phyloP scores from a whole-genome alignment of 805 yeast species.

The Starmera quercuum region DNA sequence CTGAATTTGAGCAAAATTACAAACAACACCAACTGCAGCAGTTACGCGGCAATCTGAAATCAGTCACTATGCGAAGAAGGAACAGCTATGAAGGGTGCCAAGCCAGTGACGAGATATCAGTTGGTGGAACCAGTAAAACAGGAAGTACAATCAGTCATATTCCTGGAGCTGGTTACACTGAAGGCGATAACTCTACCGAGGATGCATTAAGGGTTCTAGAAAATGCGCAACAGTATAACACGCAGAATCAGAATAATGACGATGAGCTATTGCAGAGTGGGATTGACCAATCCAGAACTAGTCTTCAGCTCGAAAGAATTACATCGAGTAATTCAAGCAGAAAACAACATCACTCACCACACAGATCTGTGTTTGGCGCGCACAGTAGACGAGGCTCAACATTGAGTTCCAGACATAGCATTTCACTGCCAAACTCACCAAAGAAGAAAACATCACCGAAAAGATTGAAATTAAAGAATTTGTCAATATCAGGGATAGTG shows the following conservation, averaged over 20 bases:
- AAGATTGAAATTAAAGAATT: conserved; percentile 12
- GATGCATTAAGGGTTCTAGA: conserved; percentile 16
- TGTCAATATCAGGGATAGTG: conserved; percentile 18
- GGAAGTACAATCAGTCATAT: not conserved
- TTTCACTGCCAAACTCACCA: conserved; percentile 17
- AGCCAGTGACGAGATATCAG: no score
- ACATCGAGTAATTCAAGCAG: conserved; percentile 2
- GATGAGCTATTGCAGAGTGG: conserved; percentile 8
- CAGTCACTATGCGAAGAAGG: no score
- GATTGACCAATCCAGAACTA: conserved; percentile 13
- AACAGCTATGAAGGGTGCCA: not conserved
- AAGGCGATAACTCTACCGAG: conserved; percentile 5
- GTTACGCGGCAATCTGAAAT: not conserved
- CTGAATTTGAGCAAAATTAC: conserved; percentile 13
- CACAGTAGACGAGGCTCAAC: conserved; percentile 5
- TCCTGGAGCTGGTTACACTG: not conserved
- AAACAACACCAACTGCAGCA: conserved; percentile 7
- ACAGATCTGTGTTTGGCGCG: conserved; percentile 15
- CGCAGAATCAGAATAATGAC: conserved; percentile 1
- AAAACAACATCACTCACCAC: conserved; percentile 16
- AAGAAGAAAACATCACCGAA: conserved; percentile 8
- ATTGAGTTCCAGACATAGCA: conserved; percentile 4
- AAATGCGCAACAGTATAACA: conserved; percentile 6
- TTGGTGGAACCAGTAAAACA: no score
- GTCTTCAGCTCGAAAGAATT: conserved; percentile 9